phyloP scores from a whole-genome alignment of 1,139 yeast species.

The Candida buenavistaensis region DNA sequence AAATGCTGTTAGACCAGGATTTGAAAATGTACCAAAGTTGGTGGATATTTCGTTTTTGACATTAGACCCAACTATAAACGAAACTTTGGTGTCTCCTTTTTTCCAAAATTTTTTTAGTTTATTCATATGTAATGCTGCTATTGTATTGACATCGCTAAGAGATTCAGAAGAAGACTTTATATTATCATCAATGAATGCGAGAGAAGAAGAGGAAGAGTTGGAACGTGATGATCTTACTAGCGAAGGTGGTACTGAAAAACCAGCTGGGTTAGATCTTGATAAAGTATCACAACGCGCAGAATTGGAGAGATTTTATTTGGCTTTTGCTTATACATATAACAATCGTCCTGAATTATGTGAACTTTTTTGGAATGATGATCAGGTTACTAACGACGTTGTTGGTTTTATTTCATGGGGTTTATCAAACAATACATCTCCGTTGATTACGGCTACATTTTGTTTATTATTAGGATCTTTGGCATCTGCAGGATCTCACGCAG shows the following conservation, averaged over 20 bases:
- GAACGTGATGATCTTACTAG: slow-evolving; percentile 11
- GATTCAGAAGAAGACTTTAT: slow-evolving; percentile 85
- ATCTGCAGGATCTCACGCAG: slow-evolving; percentile 56
- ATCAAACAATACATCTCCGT: slow-evolving; percentile 71
- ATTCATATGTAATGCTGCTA: slow-evolving; percentile 73
- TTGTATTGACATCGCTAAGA: slow-evolving; percentile 74
- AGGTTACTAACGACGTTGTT: slow-evolving; percentile 37
- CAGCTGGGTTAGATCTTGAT: slow-evolving; percentile 41
- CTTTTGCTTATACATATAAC: slow-evolving; percentile 69
- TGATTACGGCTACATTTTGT: slow-evolving; percentile 82
- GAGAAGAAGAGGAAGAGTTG: slow-evolving; percentile 23
- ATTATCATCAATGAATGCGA: slow-evolving; percentile 44
- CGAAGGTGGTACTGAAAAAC: slow-evolving; percentile 12
- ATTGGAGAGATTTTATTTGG: slow-evolving; percentile 80
- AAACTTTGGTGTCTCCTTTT: slow-evolving; percentile 37
- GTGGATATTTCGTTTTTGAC: slow-evolving; percentile 21
- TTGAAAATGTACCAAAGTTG: slow-evolving; percentile 25
- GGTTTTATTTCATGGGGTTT: slow-evolving; percentile 92
- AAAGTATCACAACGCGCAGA: slow-evolving; percentile 74
- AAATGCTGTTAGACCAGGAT: slow-evolving; percentile 22
- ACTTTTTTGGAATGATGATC: slow-evolving; percentile 73
- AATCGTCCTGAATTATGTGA: slow-evolving; percentile 59
- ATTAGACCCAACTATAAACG: slow-evolving; percentile 26
- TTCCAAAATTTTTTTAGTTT: slow-evolving; percentile 57
- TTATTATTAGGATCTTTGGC: slow-evolving; percentile 76